Percentiles rank a stretch among this genome's conserved stretches.
These are phyloP conservation scores for Xylariaceae sp. DNA, from an alignment of 2,329 filamentous ascomycete genomes.

Conservation along the genomic window DNA sequence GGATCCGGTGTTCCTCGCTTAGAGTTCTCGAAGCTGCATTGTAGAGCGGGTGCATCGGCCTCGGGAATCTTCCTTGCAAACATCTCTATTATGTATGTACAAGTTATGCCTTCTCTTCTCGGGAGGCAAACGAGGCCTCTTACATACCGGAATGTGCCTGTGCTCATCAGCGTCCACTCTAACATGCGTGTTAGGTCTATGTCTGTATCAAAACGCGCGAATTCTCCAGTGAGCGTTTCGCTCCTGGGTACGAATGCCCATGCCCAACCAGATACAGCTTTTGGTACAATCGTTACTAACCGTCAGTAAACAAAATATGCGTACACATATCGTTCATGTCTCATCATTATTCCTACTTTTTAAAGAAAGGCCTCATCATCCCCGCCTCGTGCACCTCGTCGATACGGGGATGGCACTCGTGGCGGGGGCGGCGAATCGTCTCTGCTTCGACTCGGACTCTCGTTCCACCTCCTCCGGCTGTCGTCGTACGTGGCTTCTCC, in stretches of 20 bases:
- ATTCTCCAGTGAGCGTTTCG: not conserved
- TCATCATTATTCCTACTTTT: conserved; percentile 21
- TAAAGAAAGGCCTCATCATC: conserved; percentile 24
- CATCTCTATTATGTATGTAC: conserved; percentile 1
- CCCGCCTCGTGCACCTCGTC: conserved; percentile 20
- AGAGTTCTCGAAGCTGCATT: no score
- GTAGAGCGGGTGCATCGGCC: no score
- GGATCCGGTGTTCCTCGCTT: no score
- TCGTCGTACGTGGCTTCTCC: conserved; percentile 29
- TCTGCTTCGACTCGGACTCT: conserved; percentile 23
- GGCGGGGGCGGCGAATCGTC: conserved; percentile 24
- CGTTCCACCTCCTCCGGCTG: conserved; percentile 28
- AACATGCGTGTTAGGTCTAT: conserved; percentile 3
- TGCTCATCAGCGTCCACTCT: not conserved
- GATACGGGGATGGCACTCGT: conserved; percentile 21
- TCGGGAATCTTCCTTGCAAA: not conserved
- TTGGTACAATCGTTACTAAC: conserved; percentile 19
- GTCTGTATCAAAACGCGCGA: conserved; percentile 8
- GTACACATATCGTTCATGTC: conserved; percentile 26
- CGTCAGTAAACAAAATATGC: conserved; percentile 14
- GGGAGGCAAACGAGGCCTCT: not conserved
- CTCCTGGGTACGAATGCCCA: not conserved
- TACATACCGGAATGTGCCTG: conserved; percentile 8
- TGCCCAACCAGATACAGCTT: conserved; percentile 7
- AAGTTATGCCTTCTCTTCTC: not conserved